Conservation (phyloP, 2,329 filamentous ascomycete species). For the Harringtonia lauricola region DNA sequence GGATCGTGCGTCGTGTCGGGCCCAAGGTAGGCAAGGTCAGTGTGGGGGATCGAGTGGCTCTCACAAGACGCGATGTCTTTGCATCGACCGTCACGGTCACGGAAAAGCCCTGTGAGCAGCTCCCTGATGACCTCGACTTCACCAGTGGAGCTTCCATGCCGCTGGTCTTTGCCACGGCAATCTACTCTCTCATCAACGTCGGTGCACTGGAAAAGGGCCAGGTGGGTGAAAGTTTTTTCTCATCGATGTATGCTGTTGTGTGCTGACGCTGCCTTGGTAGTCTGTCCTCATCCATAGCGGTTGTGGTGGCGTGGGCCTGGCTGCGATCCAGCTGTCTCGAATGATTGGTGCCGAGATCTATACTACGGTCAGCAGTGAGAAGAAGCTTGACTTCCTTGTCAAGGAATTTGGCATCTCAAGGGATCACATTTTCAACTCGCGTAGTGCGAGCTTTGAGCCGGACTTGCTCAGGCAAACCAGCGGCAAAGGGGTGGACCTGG, state of each 20-base stretch:
- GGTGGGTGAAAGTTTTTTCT: too few species aligned
- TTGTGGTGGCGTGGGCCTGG: conserved; percentile 13
- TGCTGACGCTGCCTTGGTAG: conserved; percentile 6
- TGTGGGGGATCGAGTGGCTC: conserved; percentile 21
- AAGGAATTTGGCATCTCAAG: conserved; percentile 16
- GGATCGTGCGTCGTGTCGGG: conserved; percentile 6
- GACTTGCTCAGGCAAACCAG: conserved; percentile 15
- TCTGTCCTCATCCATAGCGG: conserved; percentile 14
- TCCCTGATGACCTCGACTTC: conserved; percentile 16
- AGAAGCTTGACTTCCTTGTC: conserved; percentile 18
- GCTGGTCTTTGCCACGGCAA: conserved; percentile 16
- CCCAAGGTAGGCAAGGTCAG: conserved; percentile 11
- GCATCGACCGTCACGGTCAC: too few species aligned
- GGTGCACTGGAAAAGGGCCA: conserved; percentile 11
- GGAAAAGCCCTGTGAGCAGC: conserved; percentile 8
- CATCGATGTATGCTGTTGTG: too few species aligned
- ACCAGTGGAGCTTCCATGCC: conserved; percentile 16
- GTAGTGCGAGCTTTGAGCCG: conserved; percentile 17
- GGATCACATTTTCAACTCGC: conserved; percentile 19
- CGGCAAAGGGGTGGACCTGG: conserved; percentile 18
- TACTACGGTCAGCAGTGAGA: conserved; percentile 15
- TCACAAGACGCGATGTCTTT: too few species aligned
- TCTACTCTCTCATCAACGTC: conserved; percentile 15
- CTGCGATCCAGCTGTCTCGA: conserved; percentile 9
- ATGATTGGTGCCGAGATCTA: conserved; percentile 16